Base-by-base conservation (phyloP, 768 basidiomycete genomes). In the Mycena alexandri region DNA sequence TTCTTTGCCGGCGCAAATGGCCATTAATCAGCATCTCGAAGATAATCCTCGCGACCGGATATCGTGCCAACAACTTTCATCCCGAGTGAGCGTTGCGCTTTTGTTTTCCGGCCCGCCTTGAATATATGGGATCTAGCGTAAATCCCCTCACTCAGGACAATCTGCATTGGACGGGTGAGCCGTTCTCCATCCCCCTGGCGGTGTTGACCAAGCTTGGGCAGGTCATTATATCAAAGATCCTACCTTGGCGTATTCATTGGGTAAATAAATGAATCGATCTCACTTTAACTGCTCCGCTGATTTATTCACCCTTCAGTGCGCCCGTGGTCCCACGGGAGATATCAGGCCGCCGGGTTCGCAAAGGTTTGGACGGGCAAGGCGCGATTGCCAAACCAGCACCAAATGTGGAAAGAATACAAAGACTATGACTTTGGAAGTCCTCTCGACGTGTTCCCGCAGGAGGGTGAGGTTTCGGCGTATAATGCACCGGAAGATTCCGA, bases 171-270 rank as follows among this genome's bases (percentile, higher is more conserved):
- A 72, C 71, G 46, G 73, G 38, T 38, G 9, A 38, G 38, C 38
- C 10, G 2, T 38, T 14, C 9, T 11, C 38, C 38, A 9, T 38
- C 38, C 11, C 14, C 38, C 2, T 9, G 29, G 29, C 29, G 3
- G 29, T 29, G 10, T 38, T 38, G 5, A 10, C 38, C 38, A 38
- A 38, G 14, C 11, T 38, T 11, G 38, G 10, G 38, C 9, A 38
- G 38, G 69, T 2, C 71, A 76, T 62, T 80, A 79, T 68, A 78
- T 80, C 22, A 74, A 73, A 2, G 78, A 80, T 46, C 79, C 79
- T 0, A 78, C 79, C 6, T 61, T 80, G 16, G 74, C 77, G 3
- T 78, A 79, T 59, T 48, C 47, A 8, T 25, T 33, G 17, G n/a
- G 68, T 68, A 38, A 38, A n/a, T 25, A 2, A 29, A 29, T 6